Evolutionary conservation across 2,329 filamentous ascomycete species (phyloP).

Genomic region (Aspergillus neotritici): DNA sequence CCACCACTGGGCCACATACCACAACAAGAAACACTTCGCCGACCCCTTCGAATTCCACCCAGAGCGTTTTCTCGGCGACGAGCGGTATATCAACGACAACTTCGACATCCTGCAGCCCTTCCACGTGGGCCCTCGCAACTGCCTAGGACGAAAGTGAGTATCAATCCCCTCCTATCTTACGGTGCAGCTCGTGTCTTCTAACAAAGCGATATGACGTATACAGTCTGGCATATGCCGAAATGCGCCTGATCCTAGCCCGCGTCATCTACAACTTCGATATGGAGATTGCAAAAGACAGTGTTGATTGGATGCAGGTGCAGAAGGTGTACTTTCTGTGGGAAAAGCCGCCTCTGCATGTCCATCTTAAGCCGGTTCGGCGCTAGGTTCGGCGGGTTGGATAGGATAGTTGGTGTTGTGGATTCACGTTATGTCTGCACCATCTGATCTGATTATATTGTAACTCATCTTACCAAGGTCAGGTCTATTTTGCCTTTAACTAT

Average conservation of each 20-base stretch:
- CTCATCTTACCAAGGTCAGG: too few relatives aligned
- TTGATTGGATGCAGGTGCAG: constrained; percentile 35
- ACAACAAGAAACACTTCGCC: constrained; percentile 39
- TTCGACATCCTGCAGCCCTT: constrained; percentile 2
- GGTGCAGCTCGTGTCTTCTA: not conserved
- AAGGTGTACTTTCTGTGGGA: constrained; percentile 35
- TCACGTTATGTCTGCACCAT: too few relatives aligned
- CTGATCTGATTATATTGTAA: too few relatives aligned
- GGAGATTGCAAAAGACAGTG: constrained; percentile 30
- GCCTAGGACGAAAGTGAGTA: constrained; percentile 3
- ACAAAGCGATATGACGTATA: constrained; percentile 24
- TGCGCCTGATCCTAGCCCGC: constrained; percentile 44
- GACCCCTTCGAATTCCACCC: constrained; percentile 42
- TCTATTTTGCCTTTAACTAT: too few relatives aligned
- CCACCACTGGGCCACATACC: constrained; percentile 41
- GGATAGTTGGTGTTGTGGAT: too few relatives aligned
- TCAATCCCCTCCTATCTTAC: not conserved
- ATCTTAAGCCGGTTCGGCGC: constrained; percentile 22
- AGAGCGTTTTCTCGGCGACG: constrained; percentile 40
- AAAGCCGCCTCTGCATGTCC: constrained; percentile 31
- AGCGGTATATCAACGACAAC: constrained; percentile 1
- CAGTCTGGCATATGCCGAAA: constrained; percentile 45
- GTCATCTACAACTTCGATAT: constrained; percentile 48
- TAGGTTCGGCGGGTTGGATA: too few relatives aligned
- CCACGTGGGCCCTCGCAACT: constrained; percentile 1